Base-by-base conservation (phyloP, 352 stramenopile genomes). In the Thalassiosira oceanica region DNA sequence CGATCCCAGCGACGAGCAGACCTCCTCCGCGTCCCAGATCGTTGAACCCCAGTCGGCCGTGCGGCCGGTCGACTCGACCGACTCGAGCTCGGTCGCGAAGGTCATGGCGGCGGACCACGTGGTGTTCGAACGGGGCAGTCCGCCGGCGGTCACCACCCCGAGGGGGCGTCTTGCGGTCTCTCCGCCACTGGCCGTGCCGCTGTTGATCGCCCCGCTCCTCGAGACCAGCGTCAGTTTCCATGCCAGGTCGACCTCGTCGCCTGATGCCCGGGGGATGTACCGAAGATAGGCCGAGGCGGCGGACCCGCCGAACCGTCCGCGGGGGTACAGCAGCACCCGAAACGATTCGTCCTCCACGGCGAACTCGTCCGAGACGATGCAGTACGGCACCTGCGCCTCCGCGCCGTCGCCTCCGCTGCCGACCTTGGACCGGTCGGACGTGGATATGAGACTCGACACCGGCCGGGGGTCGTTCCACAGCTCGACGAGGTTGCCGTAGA, bases 401-500 rank as follows among this genome's bases (percentile, higher is more conserved):
- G 1, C 31, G 31, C 8, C 11, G 24, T 65, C 45, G n/a, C 33
- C 44, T 0, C 18, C 15, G 13, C 20, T 16, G n/a, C n/a, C n/a
- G n/a, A n/a, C n/a, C n/a, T n/a, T n/a, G n/a, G n/a, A n/a, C n/a
- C n/a, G n/a, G n/a, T n/a, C n/a, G n/a, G n/a, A n/a, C n/a, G n/a
- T n/a, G 4, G 29, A 1, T 33, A 83, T 27, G 8, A 73, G 7
- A 44, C 36, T 61, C 10, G 67, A 56, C 6, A 79, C 56, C 0
- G 74, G 74, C 23, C 74, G 16, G 24, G 74, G 74, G 63, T 83
- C 74, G 52, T 80, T 80, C 74, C 74, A 83, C 28, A 83, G 50
- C 61, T 74, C 57, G 18, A 48, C 48, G 8, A 71, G 66, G 16
- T 35, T 68, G 15, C 57, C 61, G 1, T 31, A 4, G 13, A 56